A percentile compares a stretch with the other conserved stretches of the same genome.
phyloP scores from a whole-genome alignment of 352 stramenopile species.

The Globisporangium paroecandrum region DNA sequence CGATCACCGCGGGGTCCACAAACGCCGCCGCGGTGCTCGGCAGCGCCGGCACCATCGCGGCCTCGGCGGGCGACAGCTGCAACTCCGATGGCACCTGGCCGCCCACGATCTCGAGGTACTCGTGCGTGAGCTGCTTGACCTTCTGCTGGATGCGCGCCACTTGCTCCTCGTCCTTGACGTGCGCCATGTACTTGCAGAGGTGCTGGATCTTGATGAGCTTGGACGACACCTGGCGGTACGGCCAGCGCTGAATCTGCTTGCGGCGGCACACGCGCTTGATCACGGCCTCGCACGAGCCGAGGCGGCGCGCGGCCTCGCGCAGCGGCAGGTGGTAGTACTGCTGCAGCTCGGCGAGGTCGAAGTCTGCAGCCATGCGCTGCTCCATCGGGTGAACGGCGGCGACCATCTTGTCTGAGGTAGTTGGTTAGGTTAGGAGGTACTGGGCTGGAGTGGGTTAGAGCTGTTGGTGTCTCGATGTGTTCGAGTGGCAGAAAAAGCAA shows the following conservation, averaged over 20 bases:
- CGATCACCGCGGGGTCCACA: constrained; percentile 54
- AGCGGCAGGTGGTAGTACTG: constrained; percentile 86
- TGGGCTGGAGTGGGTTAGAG: not conserved
- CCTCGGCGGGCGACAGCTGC: constrained; percentile 52
- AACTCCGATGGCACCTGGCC: constrained; percentile 72
- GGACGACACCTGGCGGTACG: constrained; percentile 81
- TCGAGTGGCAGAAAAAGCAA: constrained; percentile 17
- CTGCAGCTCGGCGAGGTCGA: constrained; percentile 75
- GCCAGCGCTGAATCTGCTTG: constrained; percentile 79
- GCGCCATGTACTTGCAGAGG: constrained; percentile 82
- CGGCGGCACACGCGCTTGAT: constrained; percentile 82
- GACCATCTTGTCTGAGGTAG: constrained; percentile 5
- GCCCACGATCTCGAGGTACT: constrained; percentile 76
- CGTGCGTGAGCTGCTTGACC: constrained; percentile 76
- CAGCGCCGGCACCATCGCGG: constrained; percentile 46
- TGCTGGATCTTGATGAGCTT: constrained; percentile 87
- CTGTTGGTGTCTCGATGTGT: constrained; percentile 4
- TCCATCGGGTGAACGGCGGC: constrained; percentile 18
- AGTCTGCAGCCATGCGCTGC: constrained; percentile 56
- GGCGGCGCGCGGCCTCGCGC: constrained; percentile 62
- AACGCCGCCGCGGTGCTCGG: constrained; percentile 36
- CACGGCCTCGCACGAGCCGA: constrained; percentile 76
- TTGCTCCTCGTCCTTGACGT: constrained; percentile 67
- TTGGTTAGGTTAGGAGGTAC: not conserved
- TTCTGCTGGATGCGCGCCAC: constrained; percentile 70